These are phyloP conservation scores for Ziziphus jujuba DNA, from an alignment of 306 rosid species.

Conservation along the genomic window DNA sequence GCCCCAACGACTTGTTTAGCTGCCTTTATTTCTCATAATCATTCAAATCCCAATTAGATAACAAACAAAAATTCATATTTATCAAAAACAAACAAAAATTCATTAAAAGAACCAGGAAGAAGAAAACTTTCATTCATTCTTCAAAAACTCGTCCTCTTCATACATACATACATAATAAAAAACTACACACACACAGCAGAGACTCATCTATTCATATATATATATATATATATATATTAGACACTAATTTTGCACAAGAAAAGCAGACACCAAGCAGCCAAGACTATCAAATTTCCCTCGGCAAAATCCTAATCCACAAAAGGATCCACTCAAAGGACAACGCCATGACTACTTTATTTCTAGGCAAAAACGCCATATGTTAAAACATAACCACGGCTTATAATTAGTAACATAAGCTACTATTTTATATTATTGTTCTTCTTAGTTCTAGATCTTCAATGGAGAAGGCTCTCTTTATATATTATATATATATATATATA, in stretches of 20 bases:
- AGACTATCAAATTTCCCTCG: conserved; percentile 8
- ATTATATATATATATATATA: too few relatives aligned
- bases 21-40: too few relatives aligned
- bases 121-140: not conserved
- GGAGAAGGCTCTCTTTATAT: too few relatives aligned
- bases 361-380: conserved; percentile 1
- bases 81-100: not conserved
- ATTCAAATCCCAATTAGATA: too few relatives aligned
- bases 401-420: not conserved
- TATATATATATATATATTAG: not conserved
- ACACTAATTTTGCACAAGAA: conserved; percentile 2
- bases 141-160: not conserved
- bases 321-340: not conserved
- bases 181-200: conserved; percentile 25
- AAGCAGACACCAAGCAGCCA: conserved; percentile 25
- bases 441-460: too few relatives aligned
- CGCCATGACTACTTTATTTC: conserved; percentile 43
- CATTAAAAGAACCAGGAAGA: not conserved
- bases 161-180: not conserved
- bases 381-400: not conserved
- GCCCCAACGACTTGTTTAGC: too few relatives aligned
- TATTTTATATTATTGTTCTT: conserved; percentile 1
- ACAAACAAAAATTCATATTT: not conserved
- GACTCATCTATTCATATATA: not conserved
- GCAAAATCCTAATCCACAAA: conserved; percentile 24